Conservation (phyloP, 2,329 filamentous ascomycete genomes). For the Verticillium albo-atrum region DNA sequence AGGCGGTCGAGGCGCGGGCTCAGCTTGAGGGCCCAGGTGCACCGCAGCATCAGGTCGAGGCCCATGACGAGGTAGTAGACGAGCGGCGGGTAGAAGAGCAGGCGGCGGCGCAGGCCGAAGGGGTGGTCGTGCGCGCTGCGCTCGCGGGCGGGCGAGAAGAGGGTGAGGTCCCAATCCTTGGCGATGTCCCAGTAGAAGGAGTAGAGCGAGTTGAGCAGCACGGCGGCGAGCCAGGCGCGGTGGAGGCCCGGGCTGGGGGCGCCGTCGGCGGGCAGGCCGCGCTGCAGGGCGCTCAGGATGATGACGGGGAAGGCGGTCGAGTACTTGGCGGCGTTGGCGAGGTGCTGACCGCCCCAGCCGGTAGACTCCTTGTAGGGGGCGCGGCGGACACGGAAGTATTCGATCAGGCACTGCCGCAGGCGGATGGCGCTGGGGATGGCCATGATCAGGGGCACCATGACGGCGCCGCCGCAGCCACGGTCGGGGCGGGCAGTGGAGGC, state of each 20-base stretch:
- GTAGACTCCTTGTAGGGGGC: slow-evolving; percentile 48
- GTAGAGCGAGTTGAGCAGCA: slow-evolving; percentile 81
- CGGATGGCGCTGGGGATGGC: slow-evolving; percentile 80
- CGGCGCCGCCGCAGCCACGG: slow-evolving; percentile 71
- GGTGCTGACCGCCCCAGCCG: slow-evolving; percentile 79
- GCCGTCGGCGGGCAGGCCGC: slow-evolving; percentile 46
- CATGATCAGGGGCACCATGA: slow-evolving; percentile 81
- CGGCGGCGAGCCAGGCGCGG: slow-evolving; percentile 64
- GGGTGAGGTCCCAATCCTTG: slow-evolving; percentile 92
- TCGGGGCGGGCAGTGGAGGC: slow-evolving; percentile 79
- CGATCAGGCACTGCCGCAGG: slow-evolving; percentile 85
- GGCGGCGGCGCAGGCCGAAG: slow-evolving; percentile 70
- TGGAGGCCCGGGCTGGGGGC: slow-evolving; percentile 37
- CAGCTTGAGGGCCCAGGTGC: slow-evolving; percentile 88
- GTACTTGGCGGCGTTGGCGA: slow-evolving; percentile 94
- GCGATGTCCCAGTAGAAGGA: slow-evolving; percentile 99
- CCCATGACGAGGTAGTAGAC: slow-evolving; percentile 80
- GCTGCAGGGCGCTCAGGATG: slow-evolving; percentile 69
- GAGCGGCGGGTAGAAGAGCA: slow-evolving; percentile 65
- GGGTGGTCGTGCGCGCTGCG: slow-evolving; percentile 48
- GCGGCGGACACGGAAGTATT: slow-evolving; percentile 69
- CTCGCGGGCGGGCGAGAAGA: slow-evolving; percentile 57
- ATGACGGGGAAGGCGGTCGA: slow-evolving; percentile 92
- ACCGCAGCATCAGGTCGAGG: slow-evolving; percentile 76
- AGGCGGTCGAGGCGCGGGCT: slow-evolving; percentile 78